phyloP scores from a whole-genome alignment of 805 yeast species.

The Vanderwaltozyma tropicalis region DNA sequence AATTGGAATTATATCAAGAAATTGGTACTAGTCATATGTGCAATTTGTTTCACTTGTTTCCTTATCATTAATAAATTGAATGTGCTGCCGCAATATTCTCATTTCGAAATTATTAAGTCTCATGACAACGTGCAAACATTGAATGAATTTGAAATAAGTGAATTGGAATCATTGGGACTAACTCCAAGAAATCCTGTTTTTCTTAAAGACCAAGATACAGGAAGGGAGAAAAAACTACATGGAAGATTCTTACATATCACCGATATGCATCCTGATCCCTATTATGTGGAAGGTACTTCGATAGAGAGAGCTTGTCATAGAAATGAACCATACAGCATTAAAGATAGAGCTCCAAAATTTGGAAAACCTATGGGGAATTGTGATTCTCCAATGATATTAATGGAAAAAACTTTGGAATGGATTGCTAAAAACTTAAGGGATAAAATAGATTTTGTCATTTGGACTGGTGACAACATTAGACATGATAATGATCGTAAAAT shows the following conservation, averaged over 20 bases:
- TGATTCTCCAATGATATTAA: conserved; percentile 58
- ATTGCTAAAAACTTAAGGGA: conserved; percentile 51
- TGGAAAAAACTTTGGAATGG: conserved; percentile 60
- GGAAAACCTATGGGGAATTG: conserved; percentile 74
- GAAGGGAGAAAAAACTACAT: conserved; percentile 31
- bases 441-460: conserved; percentile 72
- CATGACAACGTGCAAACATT: neutral
- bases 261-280: conserved; percentile 77
- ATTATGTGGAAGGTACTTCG: conserved; percentile 43
- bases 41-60: no score
- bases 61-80: no score
- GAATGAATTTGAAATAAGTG: neutral
- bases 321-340: conserved; percentile 9
- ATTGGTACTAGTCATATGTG: no score
- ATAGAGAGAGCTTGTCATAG: conserved; percentile 49
- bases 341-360: conserved; percentile 48
- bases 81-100: no score
- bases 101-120: neutral
- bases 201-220: conserved; percentile 8
- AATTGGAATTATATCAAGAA: no score
- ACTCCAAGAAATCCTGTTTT: conserved; percentile 33
- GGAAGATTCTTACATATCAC: conserved; percentile 82
- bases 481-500: conserved; percentile 68
- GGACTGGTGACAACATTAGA: conserved; percentile 87
- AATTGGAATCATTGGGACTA: conserved; percentile 25